A percentile compares a stretch with the other conserved stretches of the same genome.
Evolutionary conservation across 495 filamentous ascomycete species (phyloP).

Genomic region (Tuber aestivum): DNA sequence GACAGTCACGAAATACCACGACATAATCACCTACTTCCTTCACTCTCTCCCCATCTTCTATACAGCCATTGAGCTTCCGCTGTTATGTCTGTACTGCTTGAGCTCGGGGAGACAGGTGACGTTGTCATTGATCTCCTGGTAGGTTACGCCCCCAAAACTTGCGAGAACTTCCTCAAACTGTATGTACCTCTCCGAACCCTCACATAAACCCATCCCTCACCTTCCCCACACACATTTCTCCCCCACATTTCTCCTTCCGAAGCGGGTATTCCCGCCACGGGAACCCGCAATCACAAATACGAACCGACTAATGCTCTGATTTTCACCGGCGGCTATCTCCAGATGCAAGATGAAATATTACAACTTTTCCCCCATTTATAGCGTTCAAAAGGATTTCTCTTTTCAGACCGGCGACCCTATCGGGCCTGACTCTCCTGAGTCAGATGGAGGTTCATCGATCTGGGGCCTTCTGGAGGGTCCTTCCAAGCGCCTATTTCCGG

Average conservation of each 20-base stretch:
- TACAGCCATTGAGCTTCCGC: not conserved
- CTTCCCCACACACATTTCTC: conserved; percentile 9
- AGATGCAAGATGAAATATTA: conserved; percentile 92
- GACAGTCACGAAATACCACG: not conserved
- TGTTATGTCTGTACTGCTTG: conserved; percentile 71
- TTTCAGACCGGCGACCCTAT: conserved; percentile 93
- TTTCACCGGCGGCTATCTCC: conserved; percentile 3
- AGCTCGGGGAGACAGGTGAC: conserved; percentile 78
- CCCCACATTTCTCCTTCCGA: conserved; percentile 13
- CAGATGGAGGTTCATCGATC: conserved; percentile 85
- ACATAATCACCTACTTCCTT: not conserved
- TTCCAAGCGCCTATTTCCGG: conserved; percentile 70
- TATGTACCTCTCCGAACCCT: conserved; percentile 20
- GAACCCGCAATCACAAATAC: conserved; percentile 27
- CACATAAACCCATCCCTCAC: not conserved
- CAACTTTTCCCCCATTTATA: conserved; percentile 87
- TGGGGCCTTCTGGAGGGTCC: conserved; percentile 76
- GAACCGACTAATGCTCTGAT: conserved; percentile 18
- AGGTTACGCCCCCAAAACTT: conserved; percentile 78
- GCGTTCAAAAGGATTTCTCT: conserved; percentile 82
- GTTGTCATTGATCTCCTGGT: conserved; percentile 87
- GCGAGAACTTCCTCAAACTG: conserved; percentile 95
- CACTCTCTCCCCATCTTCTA: not conserved
- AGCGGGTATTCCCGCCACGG: conserved; percentile 8
- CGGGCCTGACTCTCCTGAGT: conserved; percentile 70